A percentile compares a stretch with the other conserved stretches of the same genome.
These are phyloP conservation scores for Avena insularis DNA, from an alignment of 176 grass and related monocot genomes.

Conservation along the genomic window DNA sequence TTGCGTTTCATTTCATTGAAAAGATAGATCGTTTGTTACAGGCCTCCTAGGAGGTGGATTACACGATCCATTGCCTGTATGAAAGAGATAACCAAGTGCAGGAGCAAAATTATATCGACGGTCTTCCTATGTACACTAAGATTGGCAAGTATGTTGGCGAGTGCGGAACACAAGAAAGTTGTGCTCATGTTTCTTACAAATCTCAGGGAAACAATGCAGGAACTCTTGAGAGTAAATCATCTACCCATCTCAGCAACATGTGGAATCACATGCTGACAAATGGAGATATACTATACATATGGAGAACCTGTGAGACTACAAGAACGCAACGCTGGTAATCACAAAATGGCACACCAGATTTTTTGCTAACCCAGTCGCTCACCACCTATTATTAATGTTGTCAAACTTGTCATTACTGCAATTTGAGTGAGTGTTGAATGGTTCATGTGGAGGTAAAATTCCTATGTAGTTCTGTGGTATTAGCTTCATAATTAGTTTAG, in stretches of 20 bases:
- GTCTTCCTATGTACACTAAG: neutral
- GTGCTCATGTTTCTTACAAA: neutral
- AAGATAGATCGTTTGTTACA: too few relatives aligned
- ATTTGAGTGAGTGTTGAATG: neutral
- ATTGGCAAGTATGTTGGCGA: neutral
- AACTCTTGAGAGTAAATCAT: neutral
- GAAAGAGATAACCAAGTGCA: neutral
- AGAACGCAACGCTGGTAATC: constrained; percentile 9
- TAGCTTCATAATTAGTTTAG: constrained; percentile 19
- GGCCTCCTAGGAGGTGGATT: neutral
- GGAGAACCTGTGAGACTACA: neutral
- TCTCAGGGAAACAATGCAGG: neutral
- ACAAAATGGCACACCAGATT: neutral
- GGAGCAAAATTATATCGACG: neutral
- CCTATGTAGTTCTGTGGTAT: neutral
- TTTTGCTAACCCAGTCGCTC: neutral
- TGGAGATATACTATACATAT: neutral
- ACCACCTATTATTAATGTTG: neutral
- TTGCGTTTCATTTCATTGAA: too few relatives aligned
- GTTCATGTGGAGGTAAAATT: neutral
- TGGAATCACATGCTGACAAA: neutral
- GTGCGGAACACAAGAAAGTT: neutral
- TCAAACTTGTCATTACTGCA: neutral
- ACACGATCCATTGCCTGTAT: constrained; percentile 1
- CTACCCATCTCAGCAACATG: neutral